phyloP scores from a whole-genome alignment of 306 rosid genomes.

The Vigna radiata region DNA sequence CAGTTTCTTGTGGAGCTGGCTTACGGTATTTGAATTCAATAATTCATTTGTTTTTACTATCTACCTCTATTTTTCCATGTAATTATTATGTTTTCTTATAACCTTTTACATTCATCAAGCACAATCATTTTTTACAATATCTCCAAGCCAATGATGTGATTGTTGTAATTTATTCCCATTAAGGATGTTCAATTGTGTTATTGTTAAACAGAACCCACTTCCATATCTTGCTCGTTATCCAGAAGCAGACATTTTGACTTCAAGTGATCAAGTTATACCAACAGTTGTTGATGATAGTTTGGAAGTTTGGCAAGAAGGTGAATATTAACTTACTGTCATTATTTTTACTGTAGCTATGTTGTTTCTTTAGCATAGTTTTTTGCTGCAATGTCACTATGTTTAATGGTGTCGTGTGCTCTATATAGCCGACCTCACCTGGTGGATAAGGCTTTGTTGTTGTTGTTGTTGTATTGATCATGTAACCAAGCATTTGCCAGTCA shows the following conservation, averaged over 20 bases:
- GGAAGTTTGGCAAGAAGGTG: constrained; percentile 86
- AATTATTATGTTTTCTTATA: constrained; percentile 23
- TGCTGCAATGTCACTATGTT: not conserved
- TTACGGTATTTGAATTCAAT: constrained; percentile 9
- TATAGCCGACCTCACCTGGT: not conserved
- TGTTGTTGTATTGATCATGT: constrained; percentile 1
- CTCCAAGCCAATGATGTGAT: constrained; percentile 26
- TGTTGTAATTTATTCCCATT: constrained; percentile 37
- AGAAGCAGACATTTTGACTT: constrained; percentile 89
- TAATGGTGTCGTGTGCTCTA: too few species aligned
- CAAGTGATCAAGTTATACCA: constrained; percentile 89
- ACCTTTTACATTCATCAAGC: not conserved
- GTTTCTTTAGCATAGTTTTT: constrained; percentile 25
- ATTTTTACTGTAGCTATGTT: not conserved
- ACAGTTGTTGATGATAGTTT: constrained; percentile 89
- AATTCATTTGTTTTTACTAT: constrained; percentile 6
- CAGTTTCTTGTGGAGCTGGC: constrained; percentile 22
- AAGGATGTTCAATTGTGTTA: constrained; percentile 39
- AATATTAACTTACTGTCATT: constrained; percentile 33
- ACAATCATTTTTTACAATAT: constrained; percentile 18
- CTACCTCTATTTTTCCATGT: not conserved
- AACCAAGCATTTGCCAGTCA: not conserved
- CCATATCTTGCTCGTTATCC: constrained; percentile 95
- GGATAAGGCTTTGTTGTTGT: too few species aligned
- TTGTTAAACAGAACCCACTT: constrained; percentile 86